Conservation (phyloP, 805 yeast genomes). For the Yueomyces sinensis region DNA sequence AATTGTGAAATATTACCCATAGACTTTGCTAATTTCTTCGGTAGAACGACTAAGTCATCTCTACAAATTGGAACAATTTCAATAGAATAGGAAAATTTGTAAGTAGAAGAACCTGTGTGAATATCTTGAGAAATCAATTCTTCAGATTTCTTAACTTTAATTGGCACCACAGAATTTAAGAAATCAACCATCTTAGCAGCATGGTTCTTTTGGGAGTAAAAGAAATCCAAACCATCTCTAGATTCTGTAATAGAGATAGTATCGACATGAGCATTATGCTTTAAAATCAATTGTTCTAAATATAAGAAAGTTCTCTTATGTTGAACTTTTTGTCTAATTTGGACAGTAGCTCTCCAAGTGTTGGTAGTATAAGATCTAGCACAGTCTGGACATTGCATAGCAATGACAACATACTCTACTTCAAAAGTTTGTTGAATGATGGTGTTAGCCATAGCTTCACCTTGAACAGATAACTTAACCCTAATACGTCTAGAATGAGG, state of each 20-base stretch:
- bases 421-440: conserved; percentile 89
- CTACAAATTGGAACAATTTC: conserved; percentile 95
- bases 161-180: conserved; percentile 71
- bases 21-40: conserved; percentile 71
- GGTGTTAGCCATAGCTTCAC: conserved; percentile 87
- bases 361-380: conserved; percentile 93
- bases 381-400: conserved; percentile 98
- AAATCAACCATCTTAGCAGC: conserved; percentile 93
- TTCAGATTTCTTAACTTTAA: conserved; percentile 70
- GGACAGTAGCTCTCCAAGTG: conserved; percentile 97
- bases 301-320: conserved; percentile 95
- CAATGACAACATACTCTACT: conserved; percentile 84
- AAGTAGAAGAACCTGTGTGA: conserved; percentile 77
- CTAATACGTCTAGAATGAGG: conserved; percentile 95
- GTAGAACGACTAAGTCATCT: conserved; percentile 88
- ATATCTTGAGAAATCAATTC: conserved; percentile 87
- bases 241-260: conserved; percentile 88
- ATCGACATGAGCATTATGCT: conserved; percentile 84
- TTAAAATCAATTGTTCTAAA: conserved; percentile 88
- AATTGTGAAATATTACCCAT: conserved; percentile 74
- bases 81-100: conserved; percentile 83
- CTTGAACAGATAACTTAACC: conserved; percentile 86
- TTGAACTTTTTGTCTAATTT: conserved; percentile 91
- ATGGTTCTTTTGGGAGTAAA: conserved; percentile 75
- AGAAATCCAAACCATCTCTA: conserved; percentile 91